A percentile compares a stretch with the other conserved stretches of the same genome.
phyloP scores from a whole-genome alignment of 345 rosid species.

The Laguncularia racemosa region DNA sequence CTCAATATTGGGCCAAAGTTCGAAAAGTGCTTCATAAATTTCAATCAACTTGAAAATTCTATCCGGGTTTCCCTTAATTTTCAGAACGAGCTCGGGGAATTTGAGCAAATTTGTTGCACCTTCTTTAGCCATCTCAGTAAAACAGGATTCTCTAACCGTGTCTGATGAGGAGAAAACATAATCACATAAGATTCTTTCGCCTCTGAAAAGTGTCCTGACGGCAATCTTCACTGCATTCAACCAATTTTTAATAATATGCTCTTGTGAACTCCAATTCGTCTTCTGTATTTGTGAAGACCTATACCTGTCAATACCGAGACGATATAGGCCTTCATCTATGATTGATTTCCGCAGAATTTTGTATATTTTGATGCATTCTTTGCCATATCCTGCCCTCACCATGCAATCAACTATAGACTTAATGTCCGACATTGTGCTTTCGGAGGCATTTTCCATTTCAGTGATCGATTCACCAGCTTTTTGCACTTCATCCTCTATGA shows the following conservation, averaged over 20 bases:
- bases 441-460: neutral
- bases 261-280: conserved; percentile 14
- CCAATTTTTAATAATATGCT: conserved; percentile 23
- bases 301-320: conserved; percentile 20
- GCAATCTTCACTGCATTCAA: conserved; percentile 19
- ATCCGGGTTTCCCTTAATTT: conserved; percentile 15
- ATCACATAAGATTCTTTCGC: conserved; percentile 28
- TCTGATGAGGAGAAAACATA: conserved; percentile 26
- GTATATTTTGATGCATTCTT: conserved; percentile 29
- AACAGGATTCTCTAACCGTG: conserved; percentile 23
- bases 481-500: conserved; percentile 5
- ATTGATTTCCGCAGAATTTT: conserved; percentile 23
- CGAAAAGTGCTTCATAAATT: conserved; percentile 16
- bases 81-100: conserved; percentile 26
- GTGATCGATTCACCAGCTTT: neutral
- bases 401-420: conserved; percentile 36
- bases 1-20: conserved; percentile 22
- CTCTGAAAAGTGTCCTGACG: conserved; percentile 13
- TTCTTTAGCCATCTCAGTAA: conserved; percentile 27
- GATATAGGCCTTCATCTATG: conserved; percentile 28
- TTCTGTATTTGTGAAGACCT: conserved; percentile 22
- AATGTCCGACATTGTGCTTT: conserved; percentile 16
- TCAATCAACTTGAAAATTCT: conserved; percentile 21
- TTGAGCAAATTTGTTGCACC: conserved; percentile 19
- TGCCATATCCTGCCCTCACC: conserved; percentile 28